Evolutionary conservation across 1,284 basidiomycete genomes (phyloP).

Genomic region (Anthracocystis walkeri): DNA sequence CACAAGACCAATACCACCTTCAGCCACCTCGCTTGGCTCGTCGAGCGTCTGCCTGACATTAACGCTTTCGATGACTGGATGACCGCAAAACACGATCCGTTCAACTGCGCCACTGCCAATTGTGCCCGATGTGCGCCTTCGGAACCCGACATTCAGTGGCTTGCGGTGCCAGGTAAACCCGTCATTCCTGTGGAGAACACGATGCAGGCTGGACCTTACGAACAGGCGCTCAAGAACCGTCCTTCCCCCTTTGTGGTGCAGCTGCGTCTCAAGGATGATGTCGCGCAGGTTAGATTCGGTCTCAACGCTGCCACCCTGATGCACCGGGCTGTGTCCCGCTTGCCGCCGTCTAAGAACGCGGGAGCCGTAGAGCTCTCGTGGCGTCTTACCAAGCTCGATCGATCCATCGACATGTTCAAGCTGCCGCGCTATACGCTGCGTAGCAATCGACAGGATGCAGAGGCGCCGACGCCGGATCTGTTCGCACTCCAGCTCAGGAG

Average conservation of each 20-base stretch:
- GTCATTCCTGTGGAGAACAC: conserved; percentile 58
- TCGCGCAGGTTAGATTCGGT: conserved; percentile 82
- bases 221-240: conserved; percentile 82
- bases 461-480: conserved; percentile 81
- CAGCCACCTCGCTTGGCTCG: conserved; percentile 54
- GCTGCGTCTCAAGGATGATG: conserved; percentile 77
- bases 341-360: conserved; percentile 74
- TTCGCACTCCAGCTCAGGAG: conserved; percentile 78
- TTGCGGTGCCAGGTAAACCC: conserved; percentile 54
- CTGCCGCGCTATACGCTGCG: conserved; percentile 76
- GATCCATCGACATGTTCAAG: conserved; percentile 72
- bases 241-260: conserved; percentile 89
- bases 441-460: conserved; percentile 82
- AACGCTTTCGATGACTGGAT: conserved; percentile 47
- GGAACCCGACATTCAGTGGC: conserved; percentile 82
- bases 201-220: conserved; percentile 58
- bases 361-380: conserved; percentile 75
- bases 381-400: conserved; percentile 83
- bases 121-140: conserved; percentile 84
- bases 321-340: conserved; percentile 84
- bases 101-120: conserved; percentile 54
- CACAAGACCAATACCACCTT: conserved; percentile 59
- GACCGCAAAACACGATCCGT: conserved; percentile 33
- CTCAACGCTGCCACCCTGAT: conserved; percentile 87
- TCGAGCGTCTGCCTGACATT: conserved; percentile 53